A percentile compares a stretch with the other conserved stretches of the same genome.
Conservation (phyloP, 768 basidiomycete species). For the Kwoniella sp. region DNA sequence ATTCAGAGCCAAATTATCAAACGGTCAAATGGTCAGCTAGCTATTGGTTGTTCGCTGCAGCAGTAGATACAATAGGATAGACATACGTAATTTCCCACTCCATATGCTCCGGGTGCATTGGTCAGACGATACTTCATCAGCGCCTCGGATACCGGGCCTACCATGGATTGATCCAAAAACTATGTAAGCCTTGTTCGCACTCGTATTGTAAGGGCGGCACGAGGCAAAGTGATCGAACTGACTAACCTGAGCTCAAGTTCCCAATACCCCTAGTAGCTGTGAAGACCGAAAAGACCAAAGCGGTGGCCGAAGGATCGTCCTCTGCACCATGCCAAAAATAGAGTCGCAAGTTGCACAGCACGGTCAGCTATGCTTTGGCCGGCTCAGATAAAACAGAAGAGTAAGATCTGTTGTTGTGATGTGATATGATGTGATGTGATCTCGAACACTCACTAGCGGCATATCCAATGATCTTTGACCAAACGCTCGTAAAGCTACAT, state of each 20-base stretch:
- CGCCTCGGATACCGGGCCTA: slow-evolving; percentile 46
- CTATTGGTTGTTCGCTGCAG: not conserved
- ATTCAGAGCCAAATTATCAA: not conserved
- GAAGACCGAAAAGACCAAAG: slow-evolving; percentile 43
- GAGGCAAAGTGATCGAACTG: not conserved
- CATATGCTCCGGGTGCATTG: slow-evolving; percentile 46
- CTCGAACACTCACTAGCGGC: slow-evolving; percentile 38
- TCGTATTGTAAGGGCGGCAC: not conserved
- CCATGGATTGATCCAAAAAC: not conserved
- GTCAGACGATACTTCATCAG: slow-evolving; percentile 37
- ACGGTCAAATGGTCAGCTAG: not conserved
- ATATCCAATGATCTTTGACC: slow-evolving; percentile 45
- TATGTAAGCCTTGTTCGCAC: not conserved
- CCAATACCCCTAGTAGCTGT: slow-evolving; percentile 45
- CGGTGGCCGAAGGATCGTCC: slow-evolving; percentile 38
- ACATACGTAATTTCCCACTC: slow-evolving; percentile 48
- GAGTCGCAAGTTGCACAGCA: no score
- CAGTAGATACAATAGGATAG: not conserved
- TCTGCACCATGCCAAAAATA: slow-evolving; percentile 14
- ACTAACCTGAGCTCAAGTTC: slow-evolving; percentile 45
- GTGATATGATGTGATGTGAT: no score
- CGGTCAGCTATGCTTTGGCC: no score
- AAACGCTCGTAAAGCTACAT: slow-evolving; percentile 41
- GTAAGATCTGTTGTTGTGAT: no score
- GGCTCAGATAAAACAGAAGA: no score